Base-by-base conservation (phyloP, 2,329 filamentous ascomycete species). In the Phialophora macrospora region DNA sequence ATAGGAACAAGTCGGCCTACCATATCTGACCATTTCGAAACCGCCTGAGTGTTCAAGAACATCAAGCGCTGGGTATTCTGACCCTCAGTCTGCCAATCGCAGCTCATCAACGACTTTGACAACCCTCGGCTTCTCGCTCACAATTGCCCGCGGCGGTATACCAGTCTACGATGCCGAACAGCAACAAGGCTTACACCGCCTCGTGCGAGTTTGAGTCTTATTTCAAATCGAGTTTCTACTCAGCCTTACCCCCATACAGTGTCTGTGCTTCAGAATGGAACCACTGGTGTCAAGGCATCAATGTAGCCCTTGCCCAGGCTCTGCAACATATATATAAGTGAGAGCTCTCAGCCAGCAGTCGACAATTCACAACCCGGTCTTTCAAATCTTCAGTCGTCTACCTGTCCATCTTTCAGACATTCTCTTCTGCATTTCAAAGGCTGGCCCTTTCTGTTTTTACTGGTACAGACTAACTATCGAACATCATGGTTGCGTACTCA, bases 401-500 rank as follows among this genome's bases (percentile, higher is more conserved):
- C 8, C 24, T 54, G 7, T 54, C 49, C 6, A n/a, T 22, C 24
- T 17, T 20, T n/a, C 44, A 34, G 17, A 48, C 20, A 48, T 1
- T 54, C 49, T 54, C 7, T 54, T 54, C 49, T 54, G 49, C 9
- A n/a, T 17, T 54, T 12, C 24, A 26, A 54, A 54, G 49, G 49
- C 49, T 30, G 49, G 49, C 26, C 49, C 49, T 54, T 54, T 24
- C 3, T 30, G 17, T 54, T 30, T 54, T 24, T 6, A 17, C 20
- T 8, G 8, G 6, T 54, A 26, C 49, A 54, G 7, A 28, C 30
- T n/a, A 14, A 24, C 41, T 60, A 9, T 56, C 32, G 32, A 12
- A 11, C 32, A 34, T 34, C 32, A 67, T 67, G 64, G 60, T 63
- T 30, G 34, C 56, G 4, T 64, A 48, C 26, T 55, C 62, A 55